These are phyloP conservation scores for Zopfia rhizophila DNA, from an alignment of 2,329 filamentous ascomycete genomes.

Conservation along the genomic window DNA sequence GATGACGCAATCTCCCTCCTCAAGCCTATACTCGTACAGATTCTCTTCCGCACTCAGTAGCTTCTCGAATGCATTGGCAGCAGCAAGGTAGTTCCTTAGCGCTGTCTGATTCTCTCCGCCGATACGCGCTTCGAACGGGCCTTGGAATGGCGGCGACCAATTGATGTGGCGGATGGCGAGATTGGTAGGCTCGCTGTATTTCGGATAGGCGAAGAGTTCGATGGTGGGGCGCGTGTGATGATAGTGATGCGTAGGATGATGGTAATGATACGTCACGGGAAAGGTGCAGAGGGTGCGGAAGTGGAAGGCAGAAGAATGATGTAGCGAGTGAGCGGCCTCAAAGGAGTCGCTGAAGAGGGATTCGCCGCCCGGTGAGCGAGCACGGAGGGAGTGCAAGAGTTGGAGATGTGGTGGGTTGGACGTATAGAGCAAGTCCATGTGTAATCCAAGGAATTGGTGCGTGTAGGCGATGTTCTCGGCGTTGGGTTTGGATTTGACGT, in stretches of 20 bases:
- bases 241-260: conserved; percentile 72
- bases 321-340: conserved; percentile 63
- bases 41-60: conserved; percentile 67
- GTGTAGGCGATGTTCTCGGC: conserved; percentile 95
- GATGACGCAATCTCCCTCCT: conserved; percentile 88
- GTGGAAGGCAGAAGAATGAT: conserved; percentile 26
- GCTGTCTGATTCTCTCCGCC: conserved; percentile 39
- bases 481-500: conserved; percentile 82
- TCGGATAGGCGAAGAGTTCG: conserved; percentile 47
- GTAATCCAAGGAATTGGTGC: conserved; percentile 80
- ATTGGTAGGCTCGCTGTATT: conserved; percentile 42
- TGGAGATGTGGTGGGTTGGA: conserved; percentile 82
- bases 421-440: conserved; percentile 95
- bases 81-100: conserved; percentile 47
- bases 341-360: conserved; percentile 87
- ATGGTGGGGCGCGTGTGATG: conserved; percentile 67
- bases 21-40: conserved; percentile 76
- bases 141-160: conserved; percentile 87
- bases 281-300: conserved; percentile 56
- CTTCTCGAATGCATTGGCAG: conserved; percentile 66
- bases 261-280: conserved; percentile 73
- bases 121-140: conserved; percentile 56
- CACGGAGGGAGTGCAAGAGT: conserved; percentile 87
- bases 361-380: conserved; percentile 80
- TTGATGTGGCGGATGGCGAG: conserved; percentile 59